Percentiles rank a stretch among this genome's conserved stretches.
Evolutionary conservation across 306 rosid species (phyloP).

Genomic region (Lupinus albus): DNA sequence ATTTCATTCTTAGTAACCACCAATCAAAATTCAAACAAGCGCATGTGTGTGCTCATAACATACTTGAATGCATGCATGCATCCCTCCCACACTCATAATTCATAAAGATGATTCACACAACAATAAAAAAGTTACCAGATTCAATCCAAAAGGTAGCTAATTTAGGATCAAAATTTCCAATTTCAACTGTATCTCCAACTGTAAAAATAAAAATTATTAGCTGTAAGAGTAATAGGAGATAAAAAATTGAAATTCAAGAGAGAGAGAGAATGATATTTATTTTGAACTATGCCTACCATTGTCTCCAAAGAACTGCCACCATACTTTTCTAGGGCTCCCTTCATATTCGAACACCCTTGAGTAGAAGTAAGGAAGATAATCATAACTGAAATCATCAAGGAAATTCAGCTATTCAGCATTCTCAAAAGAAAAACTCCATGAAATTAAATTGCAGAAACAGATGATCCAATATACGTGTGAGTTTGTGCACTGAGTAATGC

Average conservation of each 20-base stretch:
- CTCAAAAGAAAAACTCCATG: background rate
- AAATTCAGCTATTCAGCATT: conserved; percentile 29
- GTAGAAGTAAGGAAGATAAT: conserved; percentile 92
- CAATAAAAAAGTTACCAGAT: conserved; percentile 58
- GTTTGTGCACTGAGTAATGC: conserved; percentile 79
- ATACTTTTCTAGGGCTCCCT: conserved; percentile 84
- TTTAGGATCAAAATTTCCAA: conserved; percentile 93
- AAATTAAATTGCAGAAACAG: conserved; percentile 27
- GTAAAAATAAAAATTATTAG: conserved; percentile 39
- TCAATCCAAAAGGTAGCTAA: conserved; percentile 94
- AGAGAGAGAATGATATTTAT: background rate
- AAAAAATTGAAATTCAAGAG: background rate
- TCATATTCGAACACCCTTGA: conserved; percentile 92
- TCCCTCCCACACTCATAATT: conserved; percentile 12
- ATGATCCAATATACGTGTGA: conserved; percentile 52
- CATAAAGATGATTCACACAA: conserved; percentile 10
- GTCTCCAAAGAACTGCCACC: conserved; percentile 98
- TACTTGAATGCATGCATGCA: conserved; percentile 8
- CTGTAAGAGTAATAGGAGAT: conserved; percentile 20
- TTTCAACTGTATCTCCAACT: conserved; percentile 93
- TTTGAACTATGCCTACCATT: conserved; percentile 54
- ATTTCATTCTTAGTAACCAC: conserved; percentile 36
- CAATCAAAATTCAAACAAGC: conserved; percentile 33
- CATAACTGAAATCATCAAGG: conserved; percentile 62
- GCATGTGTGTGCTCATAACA: background rate